phyloP scores from a whole-genome alignment of 139 green algal species.

The Eudorina sp. region DNA sequence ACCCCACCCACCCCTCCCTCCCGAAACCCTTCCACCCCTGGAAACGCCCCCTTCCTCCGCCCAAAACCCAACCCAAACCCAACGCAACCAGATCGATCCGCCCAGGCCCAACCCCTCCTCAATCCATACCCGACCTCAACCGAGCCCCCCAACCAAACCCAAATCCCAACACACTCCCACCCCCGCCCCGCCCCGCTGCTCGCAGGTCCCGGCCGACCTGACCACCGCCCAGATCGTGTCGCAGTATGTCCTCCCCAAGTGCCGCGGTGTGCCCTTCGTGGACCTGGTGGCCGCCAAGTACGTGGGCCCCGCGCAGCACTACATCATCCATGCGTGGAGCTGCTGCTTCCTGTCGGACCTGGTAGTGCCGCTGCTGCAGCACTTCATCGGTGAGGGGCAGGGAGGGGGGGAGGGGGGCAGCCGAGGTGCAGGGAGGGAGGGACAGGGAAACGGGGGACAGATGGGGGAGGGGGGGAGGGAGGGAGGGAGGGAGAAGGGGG shows the following conservation, averaged over 20 bases:
- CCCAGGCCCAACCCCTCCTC: no score
- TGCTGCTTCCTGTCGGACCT: slow-evolving; percentile 38
- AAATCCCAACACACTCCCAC: background rate
- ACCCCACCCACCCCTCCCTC: no score
- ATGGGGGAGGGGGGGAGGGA: background rate
- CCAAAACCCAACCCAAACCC: no score
- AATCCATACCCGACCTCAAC: no score
- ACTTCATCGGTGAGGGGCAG: slow-evolving; percentile 35
- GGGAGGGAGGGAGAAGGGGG: background rate
- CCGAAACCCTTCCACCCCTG: no score
- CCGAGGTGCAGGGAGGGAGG: background rate
- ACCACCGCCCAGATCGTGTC: slow-evolving; percentile 17
- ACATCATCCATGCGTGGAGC: slow-evolving; percentile 33
- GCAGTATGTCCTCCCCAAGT: slow-evolving; percentile 15
- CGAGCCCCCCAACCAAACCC: no score
- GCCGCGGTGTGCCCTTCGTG: background rate
- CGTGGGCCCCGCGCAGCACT: slow-evolving; percentile 31
- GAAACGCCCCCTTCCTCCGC: no score
- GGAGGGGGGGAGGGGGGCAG: background rate
- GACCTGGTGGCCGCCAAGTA: slow-evolving; percentile 10
- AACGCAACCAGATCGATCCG: no score
- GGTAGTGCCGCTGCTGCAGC: slow-evolving; percentile 47
- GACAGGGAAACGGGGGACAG: no score
- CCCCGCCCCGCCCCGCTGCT: background rate
- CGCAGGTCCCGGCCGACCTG: background rate